Conservation (phyloP, 129 eudicot genomes). For the Tanacetum coccineum region DNA sequence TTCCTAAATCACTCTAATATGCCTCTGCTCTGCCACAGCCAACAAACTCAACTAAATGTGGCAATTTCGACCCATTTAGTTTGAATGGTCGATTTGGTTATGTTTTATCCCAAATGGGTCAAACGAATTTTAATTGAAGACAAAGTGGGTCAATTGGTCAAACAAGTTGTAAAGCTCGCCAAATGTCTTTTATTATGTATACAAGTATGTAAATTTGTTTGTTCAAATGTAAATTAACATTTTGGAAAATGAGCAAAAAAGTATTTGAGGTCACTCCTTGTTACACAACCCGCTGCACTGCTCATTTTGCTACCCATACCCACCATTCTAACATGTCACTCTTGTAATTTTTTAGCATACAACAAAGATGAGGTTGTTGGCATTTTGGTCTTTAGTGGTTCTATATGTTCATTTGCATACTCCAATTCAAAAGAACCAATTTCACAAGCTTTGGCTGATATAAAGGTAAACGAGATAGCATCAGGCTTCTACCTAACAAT, state of each 20-base stretch:
- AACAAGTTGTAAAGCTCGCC: background rate
- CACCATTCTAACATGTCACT: constrained; percentile 7
- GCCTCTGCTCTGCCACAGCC: background rate
- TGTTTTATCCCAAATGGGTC: background rate
- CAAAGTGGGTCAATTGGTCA: background rate
- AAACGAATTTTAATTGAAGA: background rate
- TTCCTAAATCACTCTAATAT: constrained; percentile 10
- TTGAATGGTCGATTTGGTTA: constrained; percentile 3
- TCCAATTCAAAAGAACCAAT: constrained; percentile 69
- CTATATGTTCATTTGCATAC: constrained; percentile 67
- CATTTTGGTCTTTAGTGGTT: constrained; percentile 53
- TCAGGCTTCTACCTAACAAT: background rate
- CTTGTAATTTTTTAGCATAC: constrained; percentile 46
- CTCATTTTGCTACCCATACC: background rate
- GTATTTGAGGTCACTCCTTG: constrained; percentile 9
- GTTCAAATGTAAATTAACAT: background rate
- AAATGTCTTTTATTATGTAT: background rate
- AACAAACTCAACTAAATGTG: background rate
- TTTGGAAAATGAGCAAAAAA: background rate
- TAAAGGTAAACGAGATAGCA: constrained; percentile 50
- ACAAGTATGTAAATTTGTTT: background rate
- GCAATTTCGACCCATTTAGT: background rate
- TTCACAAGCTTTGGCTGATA: constrained; percentile 84
- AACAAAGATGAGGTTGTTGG: constrained; percentile 58
- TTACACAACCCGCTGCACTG: background rate